Evolutionary conservation across 2,329 filamentous ascomycete genomes (phyloP), one percentile per base, ranked within the genome.

Genomic region (Fusarium lyarnte): DNA sequence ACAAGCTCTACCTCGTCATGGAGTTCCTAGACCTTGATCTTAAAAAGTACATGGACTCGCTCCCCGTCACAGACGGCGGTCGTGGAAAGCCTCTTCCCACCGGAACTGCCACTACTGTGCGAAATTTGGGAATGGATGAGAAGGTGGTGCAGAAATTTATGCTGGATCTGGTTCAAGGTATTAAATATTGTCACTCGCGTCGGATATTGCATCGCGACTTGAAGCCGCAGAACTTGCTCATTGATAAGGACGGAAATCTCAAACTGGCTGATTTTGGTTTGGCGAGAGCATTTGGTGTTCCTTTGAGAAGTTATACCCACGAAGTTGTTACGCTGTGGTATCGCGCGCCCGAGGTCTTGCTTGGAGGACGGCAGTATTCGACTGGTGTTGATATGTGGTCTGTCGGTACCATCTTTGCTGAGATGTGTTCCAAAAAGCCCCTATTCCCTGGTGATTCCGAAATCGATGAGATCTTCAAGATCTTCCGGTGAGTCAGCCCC

Each of bases 301-400:
- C 94, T 3, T 85, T 97, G 77, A 89, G 94, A 77, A 97, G 94
- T 57, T 97, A 97, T 82, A 97, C 95, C 43, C 94, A 97, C 82
- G 94, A 97, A 87, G 94, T 97, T 66, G 94, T 97, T 61, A 97
- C 94, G 4, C 87, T 97, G 59, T 97, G 94, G 94, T 97, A 97
- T 81, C 92, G 95, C 65, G 89, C 94, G 5, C 94, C 94, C 0
- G 94, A 97, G 81, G 97, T 97, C 82, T 87, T 97, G 31, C 90
- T 97, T 3, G 94, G 94, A 79, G 94, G 94, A 62, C 90, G 94
- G 53, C 94, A 97, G 81, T 97, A 97, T 84, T 97, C 93, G 9
- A 97, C 94, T 8, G 94, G 94, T 58, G 94, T 97, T 38, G 94
- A 97, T 79, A 97, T 97, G 93, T 97, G 94, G 94, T 96, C 93